These are phyloP conservation scores for Talaromyces amestolkiae DNA, from an alignment of 2,329 filamentous ascomycete species.

Conservation along the genomic window DNA sequence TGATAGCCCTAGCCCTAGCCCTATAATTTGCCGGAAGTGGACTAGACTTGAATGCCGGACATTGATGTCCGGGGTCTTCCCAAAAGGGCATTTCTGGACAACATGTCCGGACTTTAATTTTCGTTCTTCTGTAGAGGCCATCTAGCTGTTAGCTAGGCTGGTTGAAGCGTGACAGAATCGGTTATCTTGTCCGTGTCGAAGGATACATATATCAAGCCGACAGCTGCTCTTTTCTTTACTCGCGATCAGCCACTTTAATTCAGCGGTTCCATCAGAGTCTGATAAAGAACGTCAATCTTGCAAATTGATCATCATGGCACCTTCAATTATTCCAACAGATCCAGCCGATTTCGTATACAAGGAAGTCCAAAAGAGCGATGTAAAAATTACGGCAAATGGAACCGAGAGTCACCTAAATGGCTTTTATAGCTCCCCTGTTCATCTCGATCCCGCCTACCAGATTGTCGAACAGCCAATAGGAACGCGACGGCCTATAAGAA, in stretches of 20 bases:
- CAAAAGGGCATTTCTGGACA: neutral
- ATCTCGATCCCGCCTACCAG: conserved; percentile 8
- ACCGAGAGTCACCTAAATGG: neutral
- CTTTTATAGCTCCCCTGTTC: neutral
- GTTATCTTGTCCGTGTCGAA: neutral
- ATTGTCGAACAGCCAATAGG: conserved; percentile 22
- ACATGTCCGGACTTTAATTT: conserved; percentile 3
- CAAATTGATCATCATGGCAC: conserved; percentile 5
- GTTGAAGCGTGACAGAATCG: too few species aligned
- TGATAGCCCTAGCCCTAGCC: neutral
- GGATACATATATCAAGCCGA: neutral
- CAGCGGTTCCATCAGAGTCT: neutral
- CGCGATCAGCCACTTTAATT: neutral
- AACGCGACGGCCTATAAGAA: conserved; percentile 21
- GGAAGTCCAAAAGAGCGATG: neutral
- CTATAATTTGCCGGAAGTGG: neutral
- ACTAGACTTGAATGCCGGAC: neutral
- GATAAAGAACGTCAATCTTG: neutral
- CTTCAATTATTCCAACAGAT: conserved; percentile 1
- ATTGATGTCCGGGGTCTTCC: conserved; percentile 3
- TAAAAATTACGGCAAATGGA: neutral
- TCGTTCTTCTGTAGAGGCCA: neutral
- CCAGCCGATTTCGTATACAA: neutral
- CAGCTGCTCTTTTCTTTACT: neutral
- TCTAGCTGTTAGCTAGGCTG: too few species aligned